Evolutionary conservation across 176 grass and related monocot genomes (phyloP), one percentile per base, ranked within the genome.

Genomic region (Urochloa ruziziensis): DNA sequence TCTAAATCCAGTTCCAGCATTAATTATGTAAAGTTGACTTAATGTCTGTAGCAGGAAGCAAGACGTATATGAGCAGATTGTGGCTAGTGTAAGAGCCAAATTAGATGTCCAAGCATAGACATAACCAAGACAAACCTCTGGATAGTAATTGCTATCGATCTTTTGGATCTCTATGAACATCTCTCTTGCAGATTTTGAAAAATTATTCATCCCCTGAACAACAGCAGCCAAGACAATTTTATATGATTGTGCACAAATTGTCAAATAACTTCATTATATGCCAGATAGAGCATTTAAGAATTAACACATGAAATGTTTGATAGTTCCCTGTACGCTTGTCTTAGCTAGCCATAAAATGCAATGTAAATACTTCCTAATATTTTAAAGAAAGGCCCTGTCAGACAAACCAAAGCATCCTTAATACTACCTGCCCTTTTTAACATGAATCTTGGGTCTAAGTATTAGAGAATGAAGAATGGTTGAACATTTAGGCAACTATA

Each of bases 1-100:
- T 90, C 82, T 98, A 91, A 98, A 98, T 85, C 91, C 93, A 79
- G 89, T 83, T 88, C 96, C 96, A 89, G 96, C 96, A 82, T 95
- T 98, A 79, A 98, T 90, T 88, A 98, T 93, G 60, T 86, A 98
- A 82, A 98, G 86, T 86, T 91, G 84, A 86, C 95, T 88, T 84
- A 98, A 79, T 75, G 91, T 98, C 96, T 98, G 87, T 30, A 92
- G 4, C 59, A 57, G 49, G 60, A 64, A 91, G 58, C 30, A 89
- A 49, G 51, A 62, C 44, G n/a, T 36, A 39, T 36, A 54, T 83
- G 25, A 84, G 62, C 80, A 90, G 36, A 83, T 35, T 82, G 36
- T 59, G 77, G 27, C 14, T 54, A 56, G 63, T 7, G n/a, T 57
- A 72, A 54, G 11, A 56, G 36, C 5, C 19, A 47, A 4, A 65